Evolutionary conservation across 2,329 filamentous ascomycete genomes (phyloP).

Genomic region (Lecanicillium sp.): DNA sequence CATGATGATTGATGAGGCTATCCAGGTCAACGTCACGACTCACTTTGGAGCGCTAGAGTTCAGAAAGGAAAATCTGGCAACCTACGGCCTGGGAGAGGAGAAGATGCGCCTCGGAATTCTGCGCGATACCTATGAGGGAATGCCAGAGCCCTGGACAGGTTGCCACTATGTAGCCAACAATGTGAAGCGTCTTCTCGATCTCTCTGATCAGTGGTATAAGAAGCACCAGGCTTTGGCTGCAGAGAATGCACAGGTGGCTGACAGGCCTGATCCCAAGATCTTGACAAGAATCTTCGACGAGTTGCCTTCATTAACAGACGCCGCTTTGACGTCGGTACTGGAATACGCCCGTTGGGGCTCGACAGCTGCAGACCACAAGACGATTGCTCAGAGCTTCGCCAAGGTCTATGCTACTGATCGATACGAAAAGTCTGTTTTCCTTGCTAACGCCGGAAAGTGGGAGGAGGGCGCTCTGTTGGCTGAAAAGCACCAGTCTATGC

Average conservation of each 20-base stretch:
- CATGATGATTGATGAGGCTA: conserved; percentile 60
- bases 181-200: conserved; percentile 52
- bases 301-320: conserved; percentile 47
- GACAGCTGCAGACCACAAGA: conserved; percentile 38
- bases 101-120: conserved; percentile 60
- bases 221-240: conserved; percentile 33
- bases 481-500: conserved; percentile 50
- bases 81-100: conserved; percentile 69
- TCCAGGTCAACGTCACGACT: conserved; percentile 55
- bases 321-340: conserved; percentile 48
- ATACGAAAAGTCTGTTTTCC: conserved; percentile 44
- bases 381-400: conserved; percentile 39
- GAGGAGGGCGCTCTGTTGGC: conserved; percentile 53
- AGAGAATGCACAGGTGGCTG: conserved; percentile 26
- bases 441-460: conserved; percentile 51
- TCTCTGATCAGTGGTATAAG: conserved; percentile 50
- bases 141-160: conserved; percentile 85
- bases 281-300: conserved; percentile 42
- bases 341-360: conserved; percentile 48
- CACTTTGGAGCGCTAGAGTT: conserved; percentile 59
- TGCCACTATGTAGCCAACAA: conserved; percentile 57
- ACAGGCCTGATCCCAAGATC: conserved; percentile 33
- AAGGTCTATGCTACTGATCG: conserved; percentile 45
- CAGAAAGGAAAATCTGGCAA: conserved; percentile 58
- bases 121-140: conserved; percentile 55